Base-by-base conservation (phyloP, 192 early-diverging fungal genomes). In the Martensiomyces pterosporus region DNA sequence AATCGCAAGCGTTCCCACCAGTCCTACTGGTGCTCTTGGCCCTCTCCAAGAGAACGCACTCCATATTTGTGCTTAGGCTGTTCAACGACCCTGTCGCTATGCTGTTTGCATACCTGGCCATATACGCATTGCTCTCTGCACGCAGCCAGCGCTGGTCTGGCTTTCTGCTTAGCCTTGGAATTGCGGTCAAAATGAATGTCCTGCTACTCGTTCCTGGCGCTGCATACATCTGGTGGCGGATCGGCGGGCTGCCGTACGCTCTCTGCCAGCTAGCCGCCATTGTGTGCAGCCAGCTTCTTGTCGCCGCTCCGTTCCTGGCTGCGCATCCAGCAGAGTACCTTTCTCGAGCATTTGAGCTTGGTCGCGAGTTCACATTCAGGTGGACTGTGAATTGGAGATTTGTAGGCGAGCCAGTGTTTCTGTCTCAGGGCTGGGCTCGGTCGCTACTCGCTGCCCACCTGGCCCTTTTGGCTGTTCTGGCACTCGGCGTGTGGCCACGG, bases 311-410 rank as follows among this genome's bases (percentile, higher is more conserved):
- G 17, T 91, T 91, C 52, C 54, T 88, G 14, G 5, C 47, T 3
- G 35, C 52, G 16, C 45, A 76, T 52, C 76, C 90, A 1, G 25
- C 37, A 6, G 79, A 82, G 23, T 97, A 95, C 64, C 19, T 94
- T 12, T 45, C 54, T 2, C 61, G 82, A 4, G 84, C 95, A 0
- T 98, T 98, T 64, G 95, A 98, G 39, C 91, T 94, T 64, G 63
- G 67, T 0, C 79, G 95, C 14, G 80, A 80, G 32, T 98, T 98
- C 61, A 56, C 85, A 42, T 95, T 85, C 67, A 82, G 83, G 21
- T 96, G 93, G 93, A 96, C 95, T 0, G 92, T 95, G 9, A 98
- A 98, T 53, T 98, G 95, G 95, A 76, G 84, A 32, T 87, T 96
- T 50, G 34, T 95, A 5, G 75, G 79, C 34, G 79, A 83, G 36